Percentiles rank a stretch among this genome's conserved stretches.
These are phyloP conservation scores for Naganishia albida DNA, from an alignment of 1,284 basidiomycete genomes.

Conservation along the genomic window DNA sequence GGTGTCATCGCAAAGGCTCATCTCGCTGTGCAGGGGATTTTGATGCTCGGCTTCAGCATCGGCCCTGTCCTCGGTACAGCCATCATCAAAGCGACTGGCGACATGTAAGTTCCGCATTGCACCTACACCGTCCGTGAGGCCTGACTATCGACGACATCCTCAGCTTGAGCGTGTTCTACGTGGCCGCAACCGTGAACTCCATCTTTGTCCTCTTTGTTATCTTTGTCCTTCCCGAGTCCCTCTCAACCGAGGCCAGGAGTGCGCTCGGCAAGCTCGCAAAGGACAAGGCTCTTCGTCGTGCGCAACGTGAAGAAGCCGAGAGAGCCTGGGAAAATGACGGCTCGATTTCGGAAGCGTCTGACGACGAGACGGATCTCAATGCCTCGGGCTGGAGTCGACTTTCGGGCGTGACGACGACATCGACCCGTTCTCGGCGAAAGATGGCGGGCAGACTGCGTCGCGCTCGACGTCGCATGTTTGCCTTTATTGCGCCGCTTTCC, in stretches of 20 bases:
- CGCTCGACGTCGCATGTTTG: conserved; percentile 51
- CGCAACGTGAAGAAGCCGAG: conserved; percentile 55
- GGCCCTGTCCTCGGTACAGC: conserved; percentile 73
- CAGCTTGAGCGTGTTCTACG: conserved; percentile 72
- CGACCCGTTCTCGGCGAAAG: conserved; percentile 37
- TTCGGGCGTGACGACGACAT: conserved; percentile 28
- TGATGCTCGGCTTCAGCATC: conserved; percentile 65
- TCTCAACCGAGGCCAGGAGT: conserved; percentile 53
- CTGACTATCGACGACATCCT: conserved; percentile 35
- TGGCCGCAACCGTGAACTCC: conserved; percentile 55
- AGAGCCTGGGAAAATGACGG: conserved; percentile 48
- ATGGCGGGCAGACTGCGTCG: conserved; percentile 42
- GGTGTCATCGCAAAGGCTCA: background rate
- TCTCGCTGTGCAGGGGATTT: conserved; percentile 37
- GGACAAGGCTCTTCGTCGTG: conserved; percentile 40
- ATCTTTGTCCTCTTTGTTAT: conserved; percentile 61
- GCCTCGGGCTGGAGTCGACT: conserved; percentile 36
- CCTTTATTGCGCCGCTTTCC: conserved; percentile 66
- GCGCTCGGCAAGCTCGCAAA: conserved; percentile 49
- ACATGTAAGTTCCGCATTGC: conserved; percentile 53
- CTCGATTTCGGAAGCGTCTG: conserved; percentile 3
- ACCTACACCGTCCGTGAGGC: conserved; percentile 41
- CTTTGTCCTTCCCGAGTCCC: conserved; percentile 73
- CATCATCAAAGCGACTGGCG: conserved; percentile 64
- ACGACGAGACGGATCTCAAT: conserved; percentile 13